phyloP scores from a whole-genome alignment of 1,139 yeast species.

The Fermentozyma sake region DNA sequence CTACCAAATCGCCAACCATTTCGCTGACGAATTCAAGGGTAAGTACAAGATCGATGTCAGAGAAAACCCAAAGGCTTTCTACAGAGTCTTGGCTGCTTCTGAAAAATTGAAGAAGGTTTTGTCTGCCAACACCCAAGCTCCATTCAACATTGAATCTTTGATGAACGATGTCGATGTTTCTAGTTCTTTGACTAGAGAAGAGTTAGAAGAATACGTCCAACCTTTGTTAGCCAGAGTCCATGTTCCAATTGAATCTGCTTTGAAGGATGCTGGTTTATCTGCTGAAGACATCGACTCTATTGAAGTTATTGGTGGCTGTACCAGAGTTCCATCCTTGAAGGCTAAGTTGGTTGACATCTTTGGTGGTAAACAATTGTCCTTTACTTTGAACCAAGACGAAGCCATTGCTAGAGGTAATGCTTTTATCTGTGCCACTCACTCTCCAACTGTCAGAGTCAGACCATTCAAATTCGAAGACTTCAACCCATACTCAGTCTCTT shows the following conservation, averaged over 20 bases:
- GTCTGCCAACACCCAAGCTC: constrained; percentile 94
- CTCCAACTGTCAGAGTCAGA: constrained; percentile 97
- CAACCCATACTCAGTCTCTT: constrained; percentile 89
- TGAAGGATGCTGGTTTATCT: constrained; percentile 71
- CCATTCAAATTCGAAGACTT: constrained; percentile 97
- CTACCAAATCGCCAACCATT: constrained; percentile 88
- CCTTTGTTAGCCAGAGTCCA: constrained; percentile 77
- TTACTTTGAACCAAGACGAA: constrained; percentile 98
- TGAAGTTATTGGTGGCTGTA: constrained; percentile 96
- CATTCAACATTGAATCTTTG: constrained; percentile 91
- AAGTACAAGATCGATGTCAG: constrained; percentile 92
- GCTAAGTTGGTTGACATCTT: constrained; percentile 73
- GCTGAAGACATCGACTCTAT: constrained; percentile 78
- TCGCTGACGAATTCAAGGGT: constrained; percentile 83
- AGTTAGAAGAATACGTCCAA: constrained; percentile 81
- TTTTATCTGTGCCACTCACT: constrained; percentile 97
- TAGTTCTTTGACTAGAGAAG: constrained; percentile 84
- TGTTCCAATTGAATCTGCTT: constrained; percentile 76
- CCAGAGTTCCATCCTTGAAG: constrained; percentile 95
- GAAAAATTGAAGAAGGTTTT: constrained; percentile 93
- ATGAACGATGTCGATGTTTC: constrained; percentile 97
- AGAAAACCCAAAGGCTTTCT: constrained; percentile 90
- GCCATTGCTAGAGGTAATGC: constrained; percentile 99
- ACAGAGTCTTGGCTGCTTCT: constrained; percentile 86
- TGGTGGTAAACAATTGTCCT: constrained; percentile 83